phyloP scores from a whole-genome alignment of 495 filamentous ascomycete genomes.

The Trichoderma erinaceum region DNA sequence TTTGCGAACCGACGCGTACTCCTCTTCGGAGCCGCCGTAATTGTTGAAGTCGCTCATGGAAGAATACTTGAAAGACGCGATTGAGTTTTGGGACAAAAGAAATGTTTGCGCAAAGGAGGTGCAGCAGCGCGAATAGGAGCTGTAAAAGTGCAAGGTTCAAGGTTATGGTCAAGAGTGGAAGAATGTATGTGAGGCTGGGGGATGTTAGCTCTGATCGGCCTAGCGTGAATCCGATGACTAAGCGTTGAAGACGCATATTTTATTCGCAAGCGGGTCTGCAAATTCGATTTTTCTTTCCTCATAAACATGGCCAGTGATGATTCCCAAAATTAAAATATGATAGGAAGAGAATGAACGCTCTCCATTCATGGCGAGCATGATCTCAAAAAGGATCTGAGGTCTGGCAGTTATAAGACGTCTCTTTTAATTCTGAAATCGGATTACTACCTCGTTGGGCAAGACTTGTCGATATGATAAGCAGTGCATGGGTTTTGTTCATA shows the following conservation, averaged over 20 bases:
- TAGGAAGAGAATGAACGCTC: conserved; percentile 54
- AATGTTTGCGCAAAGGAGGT: conserved; percentile 14
- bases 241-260: not conserved
- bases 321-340: conserved; percentile 43
- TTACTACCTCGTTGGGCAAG: not conserved
- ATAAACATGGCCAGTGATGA: conserved; percentile 49
- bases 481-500: not conserved
- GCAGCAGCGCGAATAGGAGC: not conserved
- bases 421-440: not conserved
- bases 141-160: conserved; percentile 8
- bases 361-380: conserved; percentile 44
- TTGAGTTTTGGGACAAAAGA: not conserved
- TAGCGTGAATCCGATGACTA: not conserved
- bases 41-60: conserved; percentile 44
- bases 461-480: not conserved
- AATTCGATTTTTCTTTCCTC: conserved; percentile 17
- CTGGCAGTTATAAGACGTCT: conserved; percentile 17
- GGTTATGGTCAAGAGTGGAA: conserved; percentile 14
- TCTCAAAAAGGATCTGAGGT: conserved; percentile 54
- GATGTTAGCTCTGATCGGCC: conserved; percentile 5
- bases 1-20: conserved; percentile 77
- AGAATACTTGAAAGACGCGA: conserved; percentile 16
- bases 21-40: conserved; percentile 75
- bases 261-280: too few species aligned
- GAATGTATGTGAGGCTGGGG: conserved; percentile 22